Percentiles rank a stretch among this genome's conserved stretches.
phyloP scores from a whole-genome alignment of 2,329 filamentous ascomycete genomes.

The Beauveria australis region DNA sequence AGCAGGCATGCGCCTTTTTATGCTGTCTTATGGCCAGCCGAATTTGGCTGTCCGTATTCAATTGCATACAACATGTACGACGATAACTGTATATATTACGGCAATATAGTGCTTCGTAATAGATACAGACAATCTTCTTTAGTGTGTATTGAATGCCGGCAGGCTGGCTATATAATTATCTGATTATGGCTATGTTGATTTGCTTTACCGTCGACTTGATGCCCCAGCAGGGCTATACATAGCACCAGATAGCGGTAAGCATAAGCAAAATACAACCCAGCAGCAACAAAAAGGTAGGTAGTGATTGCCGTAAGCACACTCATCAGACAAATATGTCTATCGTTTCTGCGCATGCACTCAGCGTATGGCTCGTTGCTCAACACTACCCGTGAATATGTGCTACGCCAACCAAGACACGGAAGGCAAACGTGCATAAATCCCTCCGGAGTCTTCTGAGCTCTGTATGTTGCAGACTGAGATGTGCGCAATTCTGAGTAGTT shows the following conservation, averaged over 20 bases:
- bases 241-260: too few relatives aligned
- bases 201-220: too few relatives aligned
- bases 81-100: too few relatives aligned
- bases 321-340: slow-evolving; percentile 58
- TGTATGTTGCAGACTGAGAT: slow-evolving; percentile 71
- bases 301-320: slow-evolving; percentile 30
- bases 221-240: too few relatives aligned
- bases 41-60: neutral
- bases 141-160: too few relatives aligned
- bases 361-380: slow-evolving; percentile 91
- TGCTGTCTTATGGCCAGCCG: neutral
- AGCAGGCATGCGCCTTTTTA: neutral
- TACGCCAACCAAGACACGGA: slow-evolving; percentile 76
- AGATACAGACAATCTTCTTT: too few relatives aligned
- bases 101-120: neutral
- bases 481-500: slow-evolving; percentile 94
- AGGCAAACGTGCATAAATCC: slow-evolving; percentile 71
- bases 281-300: too few relatives aligned
- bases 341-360: slow-evolving; percentile 63
- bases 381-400: slow-evolving; percentile 85
- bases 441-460: slow-evolving; percentile 76
- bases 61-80: neutral
- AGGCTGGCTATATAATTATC: too few relatives aligned
- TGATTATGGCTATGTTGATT: too few relatives aligned
- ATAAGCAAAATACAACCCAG: too few relatives aligned